Conservation (phyloP, 176 grass and related monocot species). For the Ensete glaucum region DNA sequence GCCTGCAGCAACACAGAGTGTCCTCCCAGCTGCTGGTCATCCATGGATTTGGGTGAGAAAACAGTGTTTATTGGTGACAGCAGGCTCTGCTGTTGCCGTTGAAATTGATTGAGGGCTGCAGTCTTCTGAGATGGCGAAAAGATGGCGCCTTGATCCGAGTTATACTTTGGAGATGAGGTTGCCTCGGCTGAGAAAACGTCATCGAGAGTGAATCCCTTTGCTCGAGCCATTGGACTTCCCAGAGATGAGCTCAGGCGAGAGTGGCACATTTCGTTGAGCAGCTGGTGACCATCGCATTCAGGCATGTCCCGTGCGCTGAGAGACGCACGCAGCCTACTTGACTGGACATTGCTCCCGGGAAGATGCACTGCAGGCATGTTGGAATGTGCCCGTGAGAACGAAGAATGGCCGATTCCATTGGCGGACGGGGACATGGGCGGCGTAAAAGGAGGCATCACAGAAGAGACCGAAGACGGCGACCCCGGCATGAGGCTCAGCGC, state of each 20-base stretch:
- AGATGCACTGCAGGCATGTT: slow-evolving; percentile 56
- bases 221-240: slow-evolving; percentile 28
- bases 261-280: slow-evolving; percentile 38
- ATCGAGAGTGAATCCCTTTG: slow-evolving; percentile 59
- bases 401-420: neutral
- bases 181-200: slow-evolving; percentile 71
- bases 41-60: too few species aligned
- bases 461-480: slow-evolving; percentile 20
- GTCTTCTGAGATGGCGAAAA: slow-evolving; percentile 70
- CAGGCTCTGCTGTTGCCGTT: slow-evolving; percentile 7
- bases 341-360: slow-evolving; percentile 59
- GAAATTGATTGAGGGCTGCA: slow-evolving; percentile 65
- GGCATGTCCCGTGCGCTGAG: slow-evolving; percentile 65
- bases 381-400: slow-evolving; percentile 29
- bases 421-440: slow-evolving; percentile 43
- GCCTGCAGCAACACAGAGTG: slow-evolving; percentile 29
- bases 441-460: slow-evolving; percentile 30
- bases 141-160: slow-evolving; percentile 47
- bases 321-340: slow-evolving; percentile 53
- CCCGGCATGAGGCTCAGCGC: slow-evolving; percentile 41
- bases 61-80: too few species aligned
- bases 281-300: slow-evolving; percentile 39
- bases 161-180: slow-evolving; percentile 47
- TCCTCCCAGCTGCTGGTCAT: neutral
- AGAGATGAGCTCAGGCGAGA: slow-evolving; percentile 37